Base-by-base conservation (phyloP, 805 yeast species). In the Saccharomycodes ludwigii region DNA sequence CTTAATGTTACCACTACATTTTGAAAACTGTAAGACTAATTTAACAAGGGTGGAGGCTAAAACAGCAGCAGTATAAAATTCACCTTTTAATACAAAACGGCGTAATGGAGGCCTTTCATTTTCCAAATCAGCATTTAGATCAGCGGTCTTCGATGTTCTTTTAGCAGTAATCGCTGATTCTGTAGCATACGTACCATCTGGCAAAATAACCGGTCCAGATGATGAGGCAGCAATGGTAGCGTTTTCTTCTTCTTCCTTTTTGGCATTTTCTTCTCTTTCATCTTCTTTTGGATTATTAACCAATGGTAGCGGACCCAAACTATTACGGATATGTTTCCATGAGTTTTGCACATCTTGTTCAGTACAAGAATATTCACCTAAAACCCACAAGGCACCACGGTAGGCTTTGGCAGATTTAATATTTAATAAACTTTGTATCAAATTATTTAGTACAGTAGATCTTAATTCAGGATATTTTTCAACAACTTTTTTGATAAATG, bases 121-220 rank as follows among this genome's bases (percentile, higher is more conserved):
- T 33, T 61, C 61, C 18, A 59, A 59, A 8, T 66, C 52, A 5
- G 81, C 73, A 35, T 77, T 59, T 0, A 94, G 91, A 40, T 74
- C 73, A 52, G 82, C 94, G 17, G 91, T 75, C 16, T 94, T 94
- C 52, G 81, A 83, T 1, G 95, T 80, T 40, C 95, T 96, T 56
- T 61, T 63, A 4, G 73, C 59, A 11, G 79, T 79, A 35, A 79
- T 62, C 1, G 95, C 93, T 42, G 73, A 74, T 58, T 91, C 98
- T 25, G 95, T 82, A 18, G 98, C 98, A 58, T 91, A 91, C 0
- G 99, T 91, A 45, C 99, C 99, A 60, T 91, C 99, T n/a, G 98
- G 95, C 42, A 91, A 67, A 37, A 91, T 77, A 37, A 79, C 76
- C 14, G 96, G 96, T 27, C 82, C 82, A 23, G 58, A 52, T 5